Evolutionary conservation across 2,329 filamentous ascomycete species (phyloP).

Genomic region (Amauroascus niger): DNA sequence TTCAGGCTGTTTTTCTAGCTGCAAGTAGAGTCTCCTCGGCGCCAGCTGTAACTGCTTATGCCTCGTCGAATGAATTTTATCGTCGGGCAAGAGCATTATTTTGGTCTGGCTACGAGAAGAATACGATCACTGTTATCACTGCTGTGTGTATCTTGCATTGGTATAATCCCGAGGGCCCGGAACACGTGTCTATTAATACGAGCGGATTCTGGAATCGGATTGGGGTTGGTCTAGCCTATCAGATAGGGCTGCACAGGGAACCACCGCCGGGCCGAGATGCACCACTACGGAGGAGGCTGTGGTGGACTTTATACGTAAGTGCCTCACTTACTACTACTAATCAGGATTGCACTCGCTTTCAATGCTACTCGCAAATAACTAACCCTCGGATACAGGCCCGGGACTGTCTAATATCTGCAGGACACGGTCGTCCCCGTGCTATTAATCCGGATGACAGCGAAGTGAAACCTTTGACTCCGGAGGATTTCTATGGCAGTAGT

Average conservation of each 20-base stretch:
- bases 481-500: conserved; percentile 29
- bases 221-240: conserved; percentile 36
- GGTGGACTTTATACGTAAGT: conserved; percentile 38
- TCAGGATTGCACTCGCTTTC: background rate
- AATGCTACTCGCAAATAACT: background rate
- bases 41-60: conserved; percentile 23
- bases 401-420: conserved; percentile 36
- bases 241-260: conserved; percentile 39
- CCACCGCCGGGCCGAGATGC: conserved; percentile 29
- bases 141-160: conserved; percentile 28
- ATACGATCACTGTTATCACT: conserved; percentile 26
- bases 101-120: conserved; percentile 27
- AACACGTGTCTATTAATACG: conserved; percentile 35
- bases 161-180: conserved; percentile 29
- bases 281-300: conserved; percentile 32
- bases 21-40: conserved; percentile 35
- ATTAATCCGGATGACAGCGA: conserved; percentile 34
- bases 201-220: conserved; percentile 39
- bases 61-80: conserved; percentile 26
- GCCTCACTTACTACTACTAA: background rate
- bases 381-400: conserved; percentile 21
- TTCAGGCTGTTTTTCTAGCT: conserved; percentile 36
- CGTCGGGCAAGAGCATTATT: conserved; percentile 28
- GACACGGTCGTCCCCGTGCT: conserved; percentile 34
- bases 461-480: conserved; percentile 26